Percentiles rank a stretch among this genome's conserved stretches.
Conservation (phyloP, 352 stramenopile species). For the Globisporangium cederbergense region DNA sequence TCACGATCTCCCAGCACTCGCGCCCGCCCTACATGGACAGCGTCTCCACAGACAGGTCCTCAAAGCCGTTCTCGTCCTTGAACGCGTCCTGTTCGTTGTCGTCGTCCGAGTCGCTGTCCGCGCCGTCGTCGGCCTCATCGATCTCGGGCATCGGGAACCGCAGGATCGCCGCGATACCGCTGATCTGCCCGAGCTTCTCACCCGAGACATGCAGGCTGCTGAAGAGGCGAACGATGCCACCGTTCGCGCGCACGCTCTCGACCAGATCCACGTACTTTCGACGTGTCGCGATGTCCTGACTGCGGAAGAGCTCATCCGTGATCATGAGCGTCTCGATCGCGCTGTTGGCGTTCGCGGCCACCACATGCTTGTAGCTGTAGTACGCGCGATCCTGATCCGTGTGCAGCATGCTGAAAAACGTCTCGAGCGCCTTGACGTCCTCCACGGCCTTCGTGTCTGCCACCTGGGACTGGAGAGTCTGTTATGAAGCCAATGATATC, state of each 20-base stretch:
- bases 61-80: slow-evolving; percentile 44
- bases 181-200: slow-evolving; percentile 94
- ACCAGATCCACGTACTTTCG: slow-evolving; percentile 94
- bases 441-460: slow-evolving; percentile 93
- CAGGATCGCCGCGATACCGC: slow-evolving; percentile 94
- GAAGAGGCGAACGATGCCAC: slow-evolving; percentile 92
- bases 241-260: slow-evolving; percentile 90
- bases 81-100: slow-evolving; percentile 31
- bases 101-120: slow-evolving; percentile 41
- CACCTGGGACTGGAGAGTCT: slow-evolving; percentile 89
- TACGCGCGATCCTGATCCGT: slow-evolving; percentile 94
- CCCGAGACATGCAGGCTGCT: slow-evolving; percentile 94
- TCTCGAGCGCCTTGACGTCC: slow-evolving; percentile 90
- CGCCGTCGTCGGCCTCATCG: slow-evolving; percentile 85
- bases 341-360: slow-evolving; percentile 87
- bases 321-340: slow-evolving; percentile 96
- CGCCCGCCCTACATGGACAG: slow-evolving; percentile 42
- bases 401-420: slow-evolving; percentile 97
- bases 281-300: slow-evolving; percentile 86
- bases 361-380: slow-evolving; percentile 95
- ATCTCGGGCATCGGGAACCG: slow-evolving; percentile 96
- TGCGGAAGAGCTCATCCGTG: slow-evolving; percentile 94
- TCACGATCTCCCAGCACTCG: slow-evolving; percentile 1
- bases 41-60: slow-evolving; percentile 62
- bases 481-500: background rate